These are phyloP conservation scores for Durotheca rogersii DNA, from an alignment of 495 filamentous ascomycete genomes.

Conservation along the genomic window DNA sequence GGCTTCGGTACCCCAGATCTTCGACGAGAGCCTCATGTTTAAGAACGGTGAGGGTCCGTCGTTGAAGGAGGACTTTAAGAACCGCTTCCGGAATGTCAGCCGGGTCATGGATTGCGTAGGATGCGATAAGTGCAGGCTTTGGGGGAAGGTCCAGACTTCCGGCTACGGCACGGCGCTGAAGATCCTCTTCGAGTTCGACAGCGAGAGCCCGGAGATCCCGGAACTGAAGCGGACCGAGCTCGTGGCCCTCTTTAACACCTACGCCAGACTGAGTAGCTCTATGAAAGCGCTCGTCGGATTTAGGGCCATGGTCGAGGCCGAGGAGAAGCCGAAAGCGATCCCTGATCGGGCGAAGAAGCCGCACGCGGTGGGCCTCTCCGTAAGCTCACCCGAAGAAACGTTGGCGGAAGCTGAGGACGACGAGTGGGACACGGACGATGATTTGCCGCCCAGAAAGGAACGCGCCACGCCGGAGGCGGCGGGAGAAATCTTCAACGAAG, in stretches of 20 bases:
- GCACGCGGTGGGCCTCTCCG: constrained; percentile 43
- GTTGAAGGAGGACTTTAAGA: constrained; percentile 95
- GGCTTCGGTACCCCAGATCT: constrained; percentile 68
- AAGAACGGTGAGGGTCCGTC: constrained; percentile 65
- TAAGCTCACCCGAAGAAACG: constrained; percentile 7
- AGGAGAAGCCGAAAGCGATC: constrained; percentile 45
- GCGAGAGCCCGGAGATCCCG: constrained; percentile 67
- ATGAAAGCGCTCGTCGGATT: constrained; percentile 74
- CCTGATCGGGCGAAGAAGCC: constrained; percentile 48
- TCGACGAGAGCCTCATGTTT: constrained; percentile 96
- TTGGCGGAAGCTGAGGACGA: constrained; percentile 19
- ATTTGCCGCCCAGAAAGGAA: constrained; percentile 28
- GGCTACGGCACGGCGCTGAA: constrained; percentile 95
- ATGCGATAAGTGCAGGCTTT: constrained; percentile 96
- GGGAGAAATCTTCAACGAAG: constrained; percentile 61
- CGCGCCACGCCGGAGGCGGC: constrained; percentile 41
- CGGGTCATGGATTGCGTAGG: constrained; percentile 98
- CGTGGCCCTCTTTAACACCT: constrained; percentile 91
- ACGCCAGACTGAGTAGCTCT: constrained; percentile 79
- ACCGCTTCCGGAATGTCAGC: constrained; percentile 93
- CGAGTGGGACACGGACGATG: constrained; percentile 41
- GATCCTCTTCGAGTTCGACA: constrained; percentile 92
- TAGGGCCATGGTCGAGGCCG: constrained; percentile 63
- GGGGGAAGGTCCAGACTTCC: constrained; percentile 96
- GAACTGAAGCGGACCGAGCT: constrained; percentile 83